Base-by-base conservation (phyloP, 208 protist species). In the Trypanosoma scelopori region DNA sequence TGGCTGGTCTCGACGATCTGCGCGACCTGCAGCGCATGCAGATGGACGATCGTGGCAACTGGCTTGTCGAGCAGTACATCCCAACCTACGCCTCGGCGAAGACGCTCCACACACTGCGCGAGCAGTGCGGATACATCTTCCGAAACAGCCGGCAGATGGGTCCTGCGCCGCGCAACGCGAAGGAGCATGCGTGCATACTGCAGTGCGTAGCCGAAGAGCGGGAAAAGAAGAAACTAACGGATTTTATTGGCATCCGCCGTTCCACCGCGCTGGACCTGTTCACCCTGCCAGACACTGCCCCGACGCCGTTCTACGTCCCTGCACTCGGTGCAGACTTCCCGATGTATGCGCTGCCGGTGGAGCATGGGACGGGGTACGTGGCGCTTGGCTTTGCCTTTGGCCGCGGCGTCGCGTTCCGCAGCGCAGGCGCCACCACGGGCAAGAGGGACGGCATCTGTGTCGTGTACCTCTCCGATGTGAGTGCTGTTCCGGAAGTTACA, bases 351-450 rank as follows among this genome's bases (percentile, higher is more conserved):
- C 64, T 94, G 20, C 89, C 89, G 0, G 84, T 94, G 4, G 81
- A 92, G 62, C 85, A 94, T 65, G 89, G 89, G 11, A 67, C 52
- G 15, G 72, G 65, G 39, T 94, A 94, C 73, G 82, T 88, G 42
- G 87, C 83, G n/a, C 77, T 94, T 58, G 84, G 81, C 30, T 94
- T 88, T 65, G 89, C 82, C 23, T 94, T 94, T 81, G 89, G 89
- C 28, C 64, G 57, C 45, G 88, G 88, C 53, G 68, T 74, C 13
- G 75, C 80, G 15, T 85, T 91, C 68, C 75, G 73, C 42, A 94
- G 81, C 52, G 55, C 32, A 6, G 69, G 69, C n/a, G 68, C 28
- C 18, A 64, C 18, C 7, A 11, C 16, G 6, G 4, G 23, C 39
- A 51, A 43, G 41, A 35, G 59, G 28, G 32, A 64, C 15, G 37